phyloP scores from a whole-genome alignment of 306 rosid genomes.

The Phaseolus lunatus region DNA sequence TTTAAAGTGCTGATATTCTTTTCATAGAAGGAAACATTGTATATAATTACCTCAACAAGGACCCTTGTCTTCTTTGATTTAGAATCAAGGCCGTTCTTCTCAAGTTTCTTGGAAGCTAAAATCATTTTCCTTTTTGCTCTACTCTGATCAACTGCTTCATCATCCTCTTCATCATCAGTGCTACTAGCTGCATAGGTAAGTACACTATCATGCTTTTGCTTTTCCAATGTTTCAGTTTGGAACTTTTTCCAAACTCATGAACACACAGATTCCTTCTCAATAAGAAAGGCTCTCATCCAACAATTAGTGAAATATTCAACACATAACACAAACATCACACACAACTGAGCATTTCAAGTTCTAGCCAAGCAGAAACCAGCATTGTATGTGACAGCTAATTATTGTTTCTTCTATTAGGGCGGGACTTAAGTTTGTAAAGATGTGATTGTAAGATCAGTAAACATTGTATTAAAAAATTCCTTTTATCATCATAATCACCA shows the following conservation, averaged over 20 bases:
- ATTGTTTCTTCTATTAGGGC: neutral
- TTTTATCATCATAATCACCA: conserved; percentile 4
- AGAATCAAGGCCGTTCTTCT: conserved; percentile 56
- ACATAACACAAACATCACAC: neutral
- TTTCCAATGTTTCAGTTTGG: neutral
- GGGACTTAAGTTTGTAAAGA: neutral
- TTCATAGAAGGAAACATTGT: conserved; percentile 2
- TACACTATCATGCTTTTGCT: conserved; percentile 29
- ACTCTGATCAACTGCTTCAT: conserved; percentile 67
- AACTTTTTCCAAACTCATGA: neutral
- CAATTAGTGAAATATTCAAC: conserved; percentile 5
- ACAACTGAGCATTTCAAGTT: conserved; percentile 5
- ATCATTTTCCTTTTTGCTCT: conserved; percentile 51
- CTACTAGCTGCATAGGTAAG: conserved; percentile 61
- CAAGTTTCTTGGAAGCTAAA: conserved; percentile 54
- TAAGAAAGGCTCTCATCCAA: conserved; percentile 24
- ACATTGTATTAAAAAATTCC: too few relatives aligned
- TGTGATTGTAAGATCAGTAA: neutral
- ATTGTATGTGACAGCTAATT: neutral
- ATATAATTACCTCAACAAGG: conserved; percentile 81
- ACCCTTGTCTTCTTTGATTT: conserved; percentile 75
- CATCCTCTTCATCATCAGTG: conserved; percentile 70
- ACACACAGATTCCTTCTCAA: neutral
- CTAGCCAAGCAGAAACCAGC: neutral
- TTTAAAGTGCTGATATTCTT: conserved; percentile 15